Conservation (phyloP, 2,329 filamentous ascomycete species). For the Mollisiaceae sp. region DNA sequence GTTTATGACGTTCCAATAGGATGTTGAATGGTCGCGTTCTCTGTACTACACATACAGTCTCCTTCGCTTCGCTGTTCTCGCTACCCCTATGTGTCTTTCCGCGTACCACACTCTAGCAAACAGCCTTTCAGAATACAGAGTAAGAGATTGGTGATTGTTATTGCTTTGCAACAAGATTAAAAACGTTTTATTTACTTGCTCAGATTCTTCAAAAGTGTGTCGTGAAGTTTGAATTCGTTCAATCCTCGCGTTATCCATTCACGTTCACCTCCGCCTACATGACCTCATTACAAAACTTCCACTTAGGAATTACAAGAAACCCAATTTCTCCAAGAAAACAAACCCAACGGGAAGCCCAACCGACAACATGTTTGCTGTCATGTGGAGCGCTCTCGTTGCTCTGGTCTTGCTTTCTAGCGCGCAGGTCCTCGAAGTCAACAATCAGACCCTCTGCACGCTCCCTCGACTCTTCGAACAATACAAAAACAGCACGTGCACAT, state of each 20-base stretch:
- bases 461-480: constrained; percentile 1
- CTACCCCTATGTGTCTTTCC: not conserved
- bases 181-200: too few relatives aligned
- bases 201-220: too few relatives aligned
- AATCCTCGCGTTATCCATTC: too few relatives aligned
- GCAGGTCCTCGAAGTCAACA: not conserved
- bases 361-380: not conserved
- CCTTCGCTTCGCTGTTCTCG: not conserved
- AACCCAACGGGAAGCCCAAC: too few relatives aligned
- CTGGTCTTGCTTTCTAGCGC: not conserved
- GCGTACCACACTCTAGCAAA: not conserved
- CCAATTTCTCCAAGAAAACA: too few relatives aligned
- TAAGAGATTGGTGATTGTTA: not conserved
- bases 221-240: too few relatives aligned
- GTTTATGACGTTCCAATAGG: not conserved
- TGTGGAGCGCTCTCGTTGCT: not conserved
- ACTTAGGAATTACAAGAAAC: too few relatives aligned
- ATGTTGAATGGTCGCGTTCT: not conserved
- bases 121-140: not conserved
- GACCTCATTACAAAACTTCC: too few relatives aligned
- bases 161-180: not conserved
- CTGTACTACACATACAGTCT: too few relatives aligned
- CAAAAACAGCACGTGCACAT: not conserved
- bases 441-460: not conserved
- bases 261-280: too few relatives aligned